These are phyloP conservation scores for Clavispora santaluciae DNA, from an alignment of 805 yeast species.

Conservation along the genomic window DNA sequence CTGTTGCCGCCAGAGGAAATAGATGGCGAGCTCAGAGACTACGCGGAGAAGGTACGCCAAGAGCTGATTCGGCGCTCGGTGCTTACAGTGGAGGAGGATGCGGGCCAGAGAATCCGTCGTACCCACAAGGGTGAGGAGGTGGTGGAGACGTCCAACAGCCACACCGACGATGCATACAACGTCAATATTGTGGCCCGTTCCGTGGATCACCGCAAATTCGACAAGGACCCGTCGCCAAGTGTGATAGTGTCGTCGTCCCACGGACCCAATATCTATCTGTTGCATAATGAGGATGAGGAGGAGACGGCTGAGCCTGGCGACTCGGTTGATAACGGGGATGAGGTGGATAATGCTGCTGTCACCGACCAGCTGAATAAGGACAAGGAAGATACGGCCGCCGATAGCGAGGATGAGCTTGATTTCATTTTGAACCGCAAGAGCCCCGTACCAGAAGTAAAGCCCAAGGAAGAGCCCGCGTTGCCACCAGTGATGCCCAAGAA, in stretches of 20 bases:
- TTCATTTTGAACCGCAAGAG: slow-evolving; percentile 22
- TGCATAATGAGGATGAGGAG: slow-evolving; percentile 26
- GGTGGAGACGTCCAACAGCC: slow-evolving; percentile 43
- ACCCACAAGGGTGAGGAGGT: slow-evolving; percentile 88
- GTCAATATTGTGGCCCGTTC: slow-evolving; percentile 25
- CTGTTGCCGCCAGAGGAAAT: slow-evolving; percentile 68
- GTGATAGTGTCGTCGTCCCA: not conserved
- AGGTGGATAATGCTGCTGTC: not conserved
- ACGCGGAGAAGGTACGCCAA: slow-evolving; percentile 66
- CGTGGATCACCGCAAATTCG: slow-evolving; percentile 35
- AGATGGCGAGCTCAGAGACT: slow-evolving; percentile 68
- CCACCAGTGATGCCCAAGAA: slow-evolving; percentile 13
- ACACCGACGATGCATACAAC: slow-evolving; percentile 22
- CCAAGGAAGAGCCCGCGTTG: slow-evolving; percentile 3
- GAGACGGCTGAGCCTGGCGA: slow-evolving; percentile 10
- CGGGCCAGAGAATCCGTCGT: slow-evolving; percentile 59
- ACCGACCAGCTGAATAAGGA: not conserved
- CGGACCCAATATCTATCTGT: slow-evolving; percentile 8
- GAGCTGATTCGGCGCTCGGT: slow-evolving; percentile 68
- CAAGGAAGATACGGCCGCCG: slow-evolving; percentile 4
- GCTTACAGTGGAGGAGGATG: slow-evolving; percentile 48
- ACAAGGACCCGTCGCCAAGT: slow-evolving; percentile 8
- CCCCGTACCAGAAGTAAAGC: slow-evolving; percentile 2
- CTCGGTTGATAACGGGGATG: too few species aligned
- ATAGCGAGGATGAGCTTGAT: slow-evolving; percentile 30